phyloP scores from a whole-genome alignment of 768 basidiomycete genomes.

The Mycena latifolia region DNA sequence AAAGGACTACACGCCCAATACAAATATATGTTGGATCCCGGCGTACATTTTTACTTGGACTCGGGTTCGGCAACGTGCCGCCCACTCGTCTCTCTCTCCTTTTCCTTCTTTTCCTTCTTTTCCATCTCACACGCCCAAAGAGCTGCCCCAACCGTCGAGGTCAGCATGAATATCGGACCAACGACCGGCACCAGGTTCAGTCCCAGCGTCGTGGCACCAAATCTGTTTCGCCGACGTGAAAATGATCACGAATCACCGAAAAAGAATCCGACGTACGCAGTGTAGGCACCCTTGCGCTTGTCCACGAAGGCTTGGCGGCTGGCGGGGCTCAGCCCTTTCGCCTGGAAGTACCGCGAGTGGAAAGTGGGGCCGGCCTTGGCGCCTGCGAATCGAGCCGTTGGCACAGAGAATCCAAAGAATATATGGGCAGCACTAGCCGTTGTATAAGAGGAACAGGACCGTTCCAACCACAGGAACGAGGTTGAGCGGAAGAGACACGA shows the following conservation, averaged over 20 bases:
- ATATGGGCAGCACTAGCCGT: slow-evolving; percentile 45
- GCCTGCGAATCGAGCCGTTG: slow-evolving; percentile 40
- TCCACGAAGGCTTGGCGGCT: slow-evolving; percentile 61
- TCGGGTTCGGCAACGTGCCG: not conserved
- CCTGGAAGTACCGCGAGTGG: slow-evolving; percentile 77
- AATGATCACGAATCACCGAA: too few species aligned
- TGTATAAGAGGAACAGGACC: slow-evolving; percentile 68
- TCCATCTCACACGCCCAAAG: slow-evolving; percentile 81
- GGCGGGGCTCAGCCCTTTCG: slow-evolving; percentile 64
- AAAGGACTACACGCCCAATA: too few species aligned
- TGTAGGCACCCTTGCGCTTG: slow-evolving; percentile 68
- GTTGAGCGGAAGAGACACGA: slow-evolving; percentile 77
- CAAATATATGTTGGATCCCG: too few species aligned
- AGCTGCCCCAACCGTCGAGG: slow-evolving; percentile 76
- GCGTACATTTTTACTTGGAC: too few species aligned
- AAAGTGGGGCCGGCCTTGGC: slow-evolving; percentile 65
- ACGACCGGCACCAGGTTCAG: slow-evolving; percentile 73
- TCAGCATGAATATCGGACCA: slow-evolving; percentile 71
- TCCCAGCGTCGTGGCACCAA: slow-evolving; percentile 70
- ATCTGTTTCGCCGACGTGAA: slow-evolving; percentile 45
- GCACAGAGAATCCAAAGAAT: not conserved
- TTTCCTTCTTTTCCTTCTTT: slow-evolving; percentile 42
- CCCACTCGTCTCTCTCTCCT: slow-evolving; percentile 20
- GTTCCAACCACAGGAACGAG: slow-evolving; percentile 76
- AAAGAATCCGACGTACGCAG: slow-evolving; percentile 58